Evolutionary conservation across 2,329 filamentous ascomycete species (phyloP), one percentile per base, ranked within the genome.

Genomic region (Aspergillus sclerotialis): DNA sequence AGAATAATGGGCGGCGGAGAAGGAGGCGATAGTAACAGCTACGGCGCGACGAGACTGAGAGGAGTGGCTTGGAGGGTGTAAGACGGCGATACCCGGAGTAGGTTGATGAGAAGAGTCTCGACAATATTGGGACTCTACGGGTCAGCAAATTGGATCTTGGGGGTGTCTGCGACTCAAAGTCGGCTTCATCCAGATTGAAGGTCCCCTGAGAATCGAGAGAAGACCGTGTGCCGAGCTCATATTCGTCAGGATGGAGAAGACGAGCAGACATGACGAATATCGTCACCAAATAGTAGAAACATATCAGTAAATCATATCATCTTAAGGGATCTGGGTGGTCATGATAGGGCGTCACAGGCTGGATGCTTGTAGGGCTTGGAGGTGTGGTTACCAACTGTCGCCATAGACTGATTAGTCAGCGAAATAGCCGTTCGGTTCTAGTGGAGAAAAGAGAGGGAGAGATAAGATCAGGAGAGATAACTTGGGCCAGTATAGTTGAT

Each of bases 161-260:
- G 8, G 50, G 50, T 9, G 50, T 36, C 37, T 63, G 59, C 3
- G 63, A 55, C 46, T 64, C 61, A 33, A 64, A 65, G 43, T 65
- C 62, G 35, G 52, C 54, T 17, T 61, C 62, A 34, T 65, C 61
- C 10, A 66, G 52, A 38, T 65, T 55, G 43, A 66, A 65, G 24
- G 51, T 59, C 35, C 56, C 61, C 25, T 58, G 50, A 2, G 60
- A 62, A 35, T 65, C 62, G 16, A 55, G 27, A 2, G 63, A 65
- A 5, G 62, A 63, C 7, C 59, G 58, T 35, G 51, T 49, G 19
- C 49, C 58, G 24, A 64, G 53, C 48, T 65, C 60, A 40, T 64
- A 65, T 44, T 63, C 61, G 39, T 65, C 59, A 11, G 61, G 60
- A 37, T 62, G 55, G 15, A 62, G 50, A 28, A 63, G 50, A 38